Conservation (phyloP, 371 early-diverging fungal genomes). For the Cokeromyces recurvatus region DNA sequence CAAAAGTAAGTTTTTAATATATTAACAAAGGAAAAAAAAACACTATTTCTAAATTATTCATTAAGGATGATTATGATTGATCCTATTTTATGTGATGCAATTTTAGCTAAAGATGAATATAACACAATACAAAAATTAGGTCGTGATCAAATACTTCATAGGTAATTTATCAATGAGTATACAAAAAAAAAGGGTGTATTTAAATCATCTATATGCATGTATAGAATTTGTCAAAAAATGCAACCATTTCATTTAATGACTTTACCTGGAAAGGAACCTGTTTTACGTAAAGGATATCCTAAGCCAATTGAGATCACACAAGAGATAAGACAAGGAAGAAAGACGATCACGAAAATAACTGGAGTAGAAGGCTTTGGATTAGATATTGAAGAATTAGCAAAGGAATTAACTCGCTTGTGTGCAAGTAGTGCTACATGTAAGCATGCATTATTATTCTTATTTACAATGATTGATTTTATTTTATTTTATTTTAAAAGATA, state of each 20-base stretch:
- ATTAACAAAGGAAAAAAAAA: neutral
- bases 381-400: slow-evolving; percentile 58
- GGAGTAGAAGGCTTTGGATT: slow-evolving; percentile 61
- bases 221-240: slow-evolving; percentile 49
- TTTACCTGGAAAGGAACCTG: slow-evolving; percentile 42
- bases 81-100: slow-evolving; percentile 52
- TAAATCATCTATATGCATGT: too few species aligned
- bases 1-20: slow-evolving; percentile 36
- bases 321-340: slow-evolving; percentile 61
- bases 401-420: slow-evolving; percentile 57
- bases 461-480: neutral
- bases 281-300: slow-evolving; percentile 33
- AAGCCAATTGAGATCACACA: slow-evolving; percentile 55
- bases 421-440: slow-evolving; percentile 66
- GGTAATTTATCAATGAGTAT: too few species aligned
- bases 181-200: slow-evolving; percentile 9
- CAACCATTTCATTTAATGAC: slow-evolving; percentile 46
- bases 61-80: slow-evolving; percentile 53
- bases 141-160: slow-evolving; percentile 55
- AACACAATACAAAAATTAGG: slow-evolving; percentile 44
- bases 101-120: slow-evolving; percentile 57
- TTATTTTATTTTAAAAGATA: slow-evolving; percentile 18
- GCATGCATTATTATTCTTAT: too few species aligned
- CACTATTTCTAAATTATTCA: neutral
- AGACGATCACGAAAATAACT: slow-evolving; percentile 59